A percentile compares a stretch with the other conserved stretches of the same genome.
Evolutionary conservation across 2,329 filamentous ascomycete species (phyloP).

Genomic region (Escovopsis weberi): DNA sequence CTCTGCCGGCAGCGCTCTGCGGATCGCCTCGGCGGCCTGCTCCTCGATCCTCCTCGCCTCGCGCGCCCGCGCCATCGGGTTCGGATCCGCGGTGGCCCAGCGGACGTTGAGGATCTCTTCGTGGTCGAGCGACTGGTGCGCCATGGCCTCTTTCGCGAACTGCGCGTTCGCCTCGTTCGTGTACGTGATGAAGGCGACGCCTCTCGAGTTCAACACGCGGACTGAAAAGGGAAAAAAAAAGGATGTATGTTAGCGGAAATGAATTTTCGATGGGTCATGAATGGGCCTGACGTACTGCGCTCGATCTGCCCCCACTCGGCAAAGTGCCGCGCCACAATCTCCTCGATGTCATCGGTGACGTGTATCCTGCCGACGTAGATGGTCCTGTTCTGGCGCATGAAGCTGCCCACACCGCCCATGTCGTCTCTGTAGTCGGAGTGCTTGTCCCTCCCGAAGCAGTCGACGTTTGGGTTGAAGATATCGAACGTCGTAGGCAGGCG

Average conservation of each 20-base stretch:
- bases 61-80: slow-evolving; percentile 84
- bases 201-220: slow-evolving; percentile 73
- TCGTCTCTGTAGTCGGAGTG: slow-evolving; percentile 88
- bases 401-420: slow-evolving; percentile 93
- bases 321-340: slow-evolving; percentile 88
- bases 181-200: slow-evolving; percentile 93
- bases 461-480: slow-evolving; percentile 83
- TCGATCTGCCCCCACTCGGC: slow-evolving; percentile 94
- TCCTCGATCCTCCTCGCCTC: slow-evolving; percentile 85
- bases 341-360: slow-evolving; percentile 92
- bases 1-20: slow-evolving; percentile 72
- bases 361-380: slow-evolving; percentile 90
- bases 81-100: slow-evolving; percentile 94
- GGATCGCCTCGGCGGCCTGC: slow-evolving; percentile 87
- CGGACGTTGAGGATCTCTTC: slow-evolving; percentile 87
- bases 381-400: slow-evolving; percentile 86
- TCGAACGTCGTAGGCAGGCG: slow-evolving; percentile 76
- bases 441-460: slow-evolving; percentile 84
- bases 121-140: slow-evolving; percentile 82
- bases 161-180: slow-evolving; percentile 78
- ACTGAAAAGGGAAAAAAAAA: slow-evolving; percentile 18
- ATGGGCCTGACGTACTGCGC: slow-evolving; percentile 33
- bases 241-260: neutral
- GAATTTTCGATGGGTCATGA: neutral
- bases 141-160: slow-evolving; percentile 92